These are phyloP conservation scores for Dothistroma pini DNA, from an alignment of 2,329 filamentous ascomycete species.

Conservation along the genomic window DNA sequence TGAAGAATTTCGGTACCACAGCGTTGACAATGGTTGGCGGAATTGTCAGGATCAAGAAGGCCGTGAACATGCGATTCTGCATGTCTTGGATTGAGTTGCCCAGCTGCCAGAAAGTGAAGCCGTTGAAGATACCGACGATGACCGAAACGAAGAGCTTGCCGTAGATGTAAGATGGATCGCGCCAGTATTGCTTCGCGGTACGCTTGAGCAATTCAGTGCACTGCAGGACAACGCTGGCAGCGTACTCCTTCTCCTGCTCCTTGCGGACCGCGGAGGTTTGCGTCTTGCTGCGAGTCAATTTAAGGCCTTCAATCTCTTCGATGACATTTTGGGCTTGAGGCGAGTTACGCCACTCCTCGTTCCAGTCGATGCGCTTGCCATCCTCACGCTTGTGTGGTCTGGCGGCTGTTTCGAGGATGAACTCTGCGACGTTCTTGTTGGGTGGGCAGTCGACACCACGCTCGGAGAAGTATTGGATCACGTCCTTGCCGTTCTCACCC, in stretches of 20 bases:
- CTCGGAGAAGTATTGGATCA: conserved; percentile 65
- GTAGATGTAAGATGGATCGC: conserved; percentile 72
- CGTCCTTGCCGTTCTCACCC: conserved; percentile 61
- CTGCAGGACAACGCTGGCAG: conserved; percentile 61
- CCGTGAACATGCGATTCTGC: conserved; percentile 75
- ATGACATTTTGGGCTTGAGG: conserved; percentile 57
- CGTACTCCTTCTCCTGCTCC: conserved; percentile 51
- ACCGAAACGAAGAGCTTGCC: conserved; percentile 70
- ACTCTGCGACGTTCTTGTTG: conserved; percentile 63
- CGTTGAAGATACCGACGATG: conserved; percentile 72
- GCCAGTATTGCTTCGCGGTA: conserved; percentile 63
- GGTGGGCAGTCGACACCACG: conserved; percentile 64
- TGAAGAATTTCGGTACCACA: conserved; percentile 73
- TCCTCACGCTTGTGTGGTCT: conserved; percentile 52
- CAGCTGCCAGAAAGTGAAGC: conserved; percentile 72
- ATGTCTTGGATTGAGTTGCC: conserved; percentile 63
- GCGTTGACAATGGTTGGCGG: conserved; percentile 69
- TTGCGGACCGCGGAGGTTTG: conserved; percentile 33
- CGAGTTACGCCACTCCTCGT: conserved; percentile 68
- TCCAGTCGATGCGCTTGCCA: conserved; percentile 64
- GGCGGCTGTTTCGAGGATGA: conserved; percentile 62
- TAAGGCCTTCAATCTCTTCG: conserved; percentile 63
- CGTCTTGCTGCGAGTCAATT: conserved; percentile 53
- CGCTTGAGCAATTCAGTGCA: conserved; percentile 64
- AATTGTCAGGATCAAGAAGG: conserved; percentile 55